These are phyloP conservation scores for Epichloe elymi DNA, from an alignment of 2,329 filamentous ascomycete species.

Conservation along the genomic window DNA sequence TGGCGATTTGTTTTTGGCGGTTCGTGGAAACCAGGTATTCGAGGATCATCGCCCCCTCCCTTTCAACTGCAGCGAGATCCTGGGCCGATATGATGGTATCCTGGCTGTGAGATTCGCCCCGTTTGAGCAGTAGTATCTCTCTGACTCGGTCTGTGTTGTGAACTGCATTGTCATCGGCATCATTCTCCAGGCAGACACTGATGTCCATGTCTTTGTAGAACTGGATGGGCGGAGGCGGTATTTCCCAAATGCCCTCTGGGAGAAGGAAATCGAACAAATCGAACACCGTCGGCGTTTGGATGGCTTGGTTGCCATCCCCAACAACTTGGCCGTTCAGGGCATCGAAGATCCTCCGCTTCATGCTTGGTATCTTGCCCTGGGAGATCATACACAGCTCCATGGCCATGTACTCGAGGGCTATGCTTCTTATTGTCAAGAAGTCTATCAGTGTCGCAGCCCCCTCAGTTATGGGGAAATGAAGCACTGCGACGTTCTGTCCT, in stretches of 20 bases:
- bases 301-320: slow-evolving; percentile 50
- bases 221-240: slow-evolving; percentile 38
- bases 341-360: slow-evolving; percentile 55
- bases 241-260: slow-evolving; percentile 35
- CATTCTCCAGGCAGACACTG: slow-evolving; percentile 46
- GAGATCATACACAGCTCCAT: slow-evolving; percentile 71
- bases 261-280: slow-evolving; percentile 84
- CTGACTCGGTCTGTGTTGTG: slow-evolving; percentile 60
- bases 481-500: slow-evolving; percentile 42
- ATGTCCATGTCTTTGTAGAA: slow-evolving; percentile 57
- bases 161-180: slow-evolving; percentile 40
- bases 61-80: slow-evolving; percentile 36
- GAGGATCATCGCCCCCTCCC: slow-evolving; percentile 46
- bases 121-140: slow-evolving; percentile 59
- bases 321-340: slow-evolving; percentile 67
- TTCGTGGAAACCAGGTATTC: slow-evolving; percentile 52
- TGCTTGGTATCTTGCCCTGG: slow-evolving; percentile 53
- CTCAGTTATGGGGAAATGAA: slow-evolving; percentile 55
- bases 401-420: slow-evolving; percentile 72
- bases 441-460: slow-evolving; percentile 59
- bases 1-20: slow-evolving; percentile 43
- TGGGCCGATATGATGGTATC: slow-evolving; percentile 36
- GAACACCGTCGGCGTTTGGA: slow-evolving; percentile 65
- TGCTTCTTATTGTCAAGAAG: slow-evolving; percentile 64
- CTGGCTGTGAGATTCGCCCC: slow-evolving; percentile 43